phyloP scores from a whole-genome alignment of 78 protist species.

The Monocercomonoides exilis region DNA sequence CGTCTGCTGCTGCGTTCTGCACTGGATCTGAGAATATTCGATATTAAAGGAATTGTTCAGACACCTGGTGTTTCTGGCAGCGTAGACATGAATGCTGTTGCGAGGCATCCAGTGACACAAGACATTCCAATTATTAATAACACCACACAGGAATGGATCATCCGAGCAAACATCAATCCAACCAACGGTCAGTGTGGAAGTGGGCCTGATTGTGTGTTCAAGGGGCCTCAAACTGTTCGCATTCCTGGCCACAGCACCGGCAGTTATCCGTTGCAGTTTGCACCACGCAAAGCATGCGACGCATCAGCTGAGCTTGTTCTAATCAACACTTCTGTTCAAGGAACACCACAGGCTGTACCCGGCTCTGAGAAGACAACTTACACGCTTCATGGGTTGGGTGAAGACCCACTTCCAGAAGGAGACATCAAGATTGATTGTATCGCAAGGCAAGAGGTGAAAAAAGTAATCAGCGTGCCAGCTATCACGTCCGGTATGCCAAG shows the following conservation, averaged over 20 bases:
- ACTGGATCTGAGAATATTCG: conserved; percentile 34
- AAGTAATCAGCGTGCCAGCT: not conserved
- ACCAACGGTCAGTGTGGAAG: not conserved
- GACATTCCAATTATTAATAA: conserved; percentile 28
- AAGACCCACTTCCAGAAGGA: not conserved
- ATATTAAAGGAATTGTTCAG: not conserved
- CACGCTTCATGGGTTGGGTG: not conserved
- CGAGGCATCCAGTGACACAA: conserved; percentile 24
- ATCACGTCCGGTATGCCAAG: not conserved
- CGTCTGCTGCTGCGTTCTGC: not conserved
- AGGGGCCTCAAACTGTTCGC: conserved; percentile 33
- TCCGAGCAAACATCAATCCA: not conserved
- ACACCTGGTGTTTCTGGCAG: not conserved
- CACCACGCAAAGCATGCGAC: conserved; percentile 23
- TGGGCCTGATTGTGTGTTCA: conserved; percentile 14
- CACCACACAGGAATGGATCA: not conserved
- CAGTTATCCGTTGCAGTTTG: conserved; percentile 6
- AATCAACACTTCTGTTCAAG: conserved; percentile 8
- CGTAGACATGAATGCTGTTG: conserved; percentile 25
- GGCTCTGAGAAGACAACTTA: not conserved
- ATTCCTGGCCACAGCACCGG: conserved; percentile 5
- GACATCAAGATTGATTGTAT: not conserved
- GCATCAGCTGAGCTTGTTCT: conserved; percentile 23
- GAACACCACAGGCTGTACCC: not conserved
- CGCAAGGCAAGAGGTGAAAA: not conserved